Conservation (phyloP, 768 basidiomycete species). For the Pisolithus marmoratus region DNA sequence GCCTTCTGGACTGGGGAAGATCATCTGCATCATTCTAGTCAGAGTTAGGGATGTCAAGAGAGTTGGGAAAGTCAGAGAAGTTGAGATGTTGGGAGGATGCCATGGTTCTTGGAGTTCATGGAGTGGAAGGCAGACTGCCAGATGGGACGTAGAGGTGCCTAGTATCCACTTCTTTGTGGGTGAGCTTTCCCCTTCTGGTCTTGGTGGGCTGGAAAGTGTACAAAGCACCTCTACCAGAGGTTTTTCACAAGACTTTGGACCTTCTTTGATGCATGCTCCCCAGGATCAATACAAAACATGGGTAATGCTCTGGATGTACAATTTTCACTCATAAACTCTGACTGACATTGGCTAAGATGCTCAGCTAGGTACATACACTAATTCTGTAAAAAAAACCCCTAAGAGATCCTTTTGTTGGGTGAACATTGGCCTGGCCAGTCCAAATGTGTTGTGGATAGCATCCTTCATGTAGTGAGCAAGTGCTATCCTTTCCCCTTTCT, state of each 20-base stretch:
- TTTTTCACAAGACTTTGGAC: not conserved
- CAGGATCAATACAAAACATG: not conserved
- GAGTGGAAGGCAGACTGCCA: not conserved
- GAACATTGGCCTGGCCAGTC: not conserved
- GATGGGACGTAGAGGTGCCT: not conserved
- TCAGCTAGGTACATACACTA: not conserved
- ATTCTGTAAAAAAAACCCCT: not conserved
- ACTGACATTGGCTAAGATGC: no score
- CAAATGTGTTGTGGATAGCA: no score
- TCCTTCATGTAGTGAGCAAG: no score
- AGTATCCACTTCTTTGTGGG: not conserved
- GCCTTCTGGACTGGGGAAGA: no score
- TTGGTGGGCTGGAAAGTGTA: not conserved
- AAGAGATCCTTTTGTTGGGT: not conserved
- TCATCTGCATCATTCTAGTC: no score
- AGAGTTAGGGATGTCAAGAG: no score
- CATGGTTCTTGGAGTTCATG: not conserved
- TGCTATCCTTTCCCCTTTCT: no score
- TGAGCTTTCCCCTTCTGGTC: not conserved
- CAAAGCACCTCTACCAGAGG: not conserved
- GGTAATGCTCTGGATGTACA: no score
- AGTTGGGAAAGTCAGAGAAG: not conserved
- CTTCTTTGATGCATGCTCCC: not conserved
- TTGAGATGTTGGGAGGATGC: not conserved
- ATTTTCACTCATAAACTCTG: no score